Conservation (phyloP, 108 stramenopile species). For the Nitzschia sp. region DNA sequence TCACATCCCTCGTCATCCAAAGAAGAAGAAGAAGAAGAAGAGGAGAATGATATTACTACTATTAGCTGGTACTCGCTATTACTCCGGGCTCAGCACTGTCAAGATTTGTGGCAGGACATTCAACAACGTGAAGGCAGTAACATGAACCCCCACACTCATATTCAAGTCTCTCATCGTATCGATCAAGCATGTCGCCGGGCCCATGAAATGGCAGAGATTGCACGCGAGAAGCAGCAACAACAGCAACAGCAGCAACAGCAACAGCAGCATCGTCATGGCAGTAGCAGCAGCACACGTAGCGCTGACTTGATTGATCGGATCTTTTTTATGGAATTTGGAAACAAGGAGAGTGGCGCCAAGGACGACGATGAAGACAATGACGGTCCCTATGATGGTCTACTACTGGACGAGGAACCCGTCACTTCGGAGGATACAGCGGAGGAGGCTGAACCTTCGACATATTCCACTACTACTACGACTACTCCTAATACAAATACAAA, state of each 20-base stretch:
- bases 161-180: slow-evolving; percentile 14
- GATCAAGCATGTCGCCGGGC: slow-evolving; percentile 33
- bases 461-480: too few species aligned
- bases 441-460: neutral
- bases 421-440: neutral
- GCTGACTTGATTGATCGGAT: slow-evolving; percentile 24
- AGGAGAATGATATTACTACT: neutral
- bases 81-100: slow-evolving; percentile 32
- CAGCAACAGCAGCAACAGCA: slow-evolving; percentile 15
- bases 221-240: slow-evolving; percentile 8
- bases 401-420: neutral
- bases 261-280: too few species aligned
- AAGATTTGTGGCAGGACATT: slow-evolving; percentile 27
- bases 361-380: slow-evolving; percentile 4
- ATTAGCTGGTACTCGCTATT: slow-evolving; percentile 3
- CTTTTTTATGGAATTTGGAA: slow-evolving; percentile 10
- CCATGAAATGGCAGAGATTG: slow-evolving; percentile 4
- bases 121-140: neutral
- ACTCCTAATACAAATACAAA: neutral
- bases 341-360: neutral
- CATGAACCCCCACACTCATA: neutral
- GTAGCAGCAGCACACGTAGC: too few species aligned
- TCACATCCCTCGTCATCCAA: neutral
- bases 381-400: slow-evolving; percentile 1
- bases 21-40: neutral